Base-by-base conservation (phyloP, 2,329 filamentous ascomycete species). In the Cercospora nicotianae region DNA sequence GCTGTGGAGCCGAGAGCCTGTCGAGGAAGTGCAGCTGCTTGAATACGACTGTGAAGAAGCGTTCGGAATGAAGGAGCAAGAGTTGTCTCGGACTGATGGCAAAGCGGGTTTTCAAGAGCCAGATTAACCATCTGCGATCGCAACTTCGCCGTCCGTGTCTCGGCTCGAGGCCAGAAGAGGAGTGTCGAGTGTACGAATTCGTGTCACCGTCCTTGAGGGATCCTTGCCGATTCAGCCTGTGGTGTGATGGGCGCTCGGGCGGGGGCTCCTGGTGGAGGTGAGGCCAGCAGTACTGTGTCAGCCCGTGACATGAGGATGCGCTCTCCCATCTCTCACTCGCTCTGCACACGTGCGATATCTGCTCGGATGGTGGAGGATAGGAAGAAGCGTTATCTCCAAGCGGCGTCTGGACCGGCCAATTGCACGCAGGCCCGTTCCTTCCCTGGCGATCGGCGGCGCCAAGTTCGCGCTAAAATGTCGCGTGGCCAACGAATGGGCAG, bases 401-500 rank as follows among this genome's bases (percentile, higher is more conserved):
- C 45, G 45, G 45, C 18, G 45, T 51, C 45, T 51, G 45, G n/a
- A 20, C 45, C n/a, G n/a, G 45, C 45, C 45, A 51, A 51, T 39
- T 39, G 36, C 36, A 39, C 45, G 18, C 18, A 51, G n/a, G 45
- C 1, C 45, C 45, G 45, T 51, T 51, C 18, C 4, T 20, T 12
- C 45, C 45, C 45, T 20, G 10, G n/a, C 45, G 39, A 30, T 18
- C 60, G 33, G 23, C 59, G 18, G 9, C 33, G 36, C 33, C 20
- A 48, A 42, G 33, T 7, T 61, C 20, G 59, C 20, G 59, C 18
- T 16, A 57, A 36, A 61, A 51, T 51, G 13, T 63, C 60, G 60
- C 60, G 60, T 63, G 60, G 60, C 59, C 60, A 51, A 63, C 42
- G 39, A 51, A 53, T 16, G 26, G 16, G 33, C 33, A 61, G 59